These are phyloP conservation scores for Stipa capillata DNA, from an alignment of 176 grass and related monocot species.

Conservation along the genomic window DNA sequence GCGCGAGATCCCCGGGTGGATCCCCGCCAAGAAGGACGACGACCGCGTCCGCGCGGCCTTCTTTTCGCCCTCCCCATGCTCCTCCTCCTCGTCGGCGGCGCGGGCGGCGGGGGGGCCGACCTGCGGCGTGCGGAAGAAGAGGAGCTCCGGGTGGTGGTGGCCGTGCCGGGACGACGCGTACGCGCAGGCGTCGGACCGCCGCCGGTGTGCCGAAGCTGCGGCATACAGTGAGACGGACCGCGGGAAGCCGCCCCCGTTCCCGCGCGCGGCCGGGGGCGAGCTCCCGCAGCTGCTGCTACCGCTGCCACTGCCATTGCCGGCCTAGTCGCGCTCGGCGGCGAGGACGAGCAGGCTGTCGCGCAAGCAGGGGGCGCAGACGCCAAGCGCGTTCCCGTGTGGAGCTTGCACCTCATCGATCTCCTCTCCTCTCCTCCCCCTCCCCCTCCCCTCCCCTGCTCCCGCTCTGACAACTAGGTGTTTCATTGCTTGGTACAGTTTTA, in stretches of 20 bases:
- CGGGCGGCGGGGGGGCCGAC: constrained; percentile 21
- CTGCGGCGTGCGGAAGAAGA: constrained; percentile 73
- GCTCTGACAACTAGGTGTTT: no score
- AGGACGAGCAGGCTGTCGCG: constrained; percentile 63
- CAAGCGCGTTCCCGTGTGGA: constrained; percentile 54
- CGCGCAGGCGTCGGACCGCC: constrained; percentile 44
- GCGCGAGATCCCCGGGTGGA: no score
- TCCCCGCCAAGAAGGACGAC: constrained; percentile 29
- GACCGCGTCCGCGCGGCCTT: neutral
- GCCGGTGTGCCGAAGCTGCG: neutral
- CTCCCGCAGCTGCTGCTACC: neutral
- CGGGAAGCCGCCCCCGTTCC: constrained; percentile 20
- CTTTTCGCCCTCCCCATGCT: neutral
- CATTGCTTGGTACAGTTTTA: no score
- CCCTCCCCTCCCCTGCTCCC: neutral
- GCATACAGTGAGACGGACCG: constrained; percentile 44
- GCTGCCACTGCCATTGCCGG: neutral
- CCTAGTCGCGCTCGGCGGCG: constrained; percentile 28
- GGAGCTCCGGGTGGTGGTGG: constrained; percentile 20
- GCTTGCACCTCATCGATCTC: constrained; percentile 65
- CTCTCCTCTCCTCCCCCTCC: no score
- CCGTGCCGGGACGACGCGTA: neutral
- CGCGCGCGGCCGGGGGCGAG: constrained; percentile 12
- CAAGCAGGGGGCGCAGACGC: constrained; percentile 81
- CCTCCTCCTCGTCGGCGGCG: neutral